Percentiles rank a stretch among this genome's conserved stretches.
Conservation (phyloP, 2,329 filamentous ascomycete species). For the Neofusicoccum parvum region DNA sequence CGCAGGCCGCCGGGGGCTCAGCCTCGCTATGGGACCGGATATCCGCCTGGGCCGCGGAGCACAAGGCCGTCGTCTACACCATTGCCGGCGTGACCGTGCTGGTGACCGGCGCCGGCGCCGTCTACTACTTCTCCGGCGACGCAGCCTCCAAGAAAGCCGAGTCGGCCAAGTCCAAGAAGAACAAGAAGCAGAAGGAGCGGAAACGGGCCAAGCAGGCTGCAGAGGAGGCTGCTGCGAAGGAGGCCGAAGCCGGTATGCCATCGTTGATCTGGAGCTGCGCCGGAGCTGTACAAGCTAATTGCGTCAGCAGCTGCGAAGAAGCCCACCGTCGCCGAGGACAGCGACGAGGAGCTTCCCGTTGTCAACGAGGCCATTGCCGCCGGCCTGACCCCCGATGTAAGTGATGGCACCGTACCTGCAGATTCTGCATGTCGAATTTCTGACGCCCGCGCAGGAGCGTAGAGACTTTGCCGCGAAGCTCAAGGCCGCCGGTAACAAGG, state of each 20-base stretch:
- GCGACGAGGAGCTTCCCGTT: conserved; percentile 51
- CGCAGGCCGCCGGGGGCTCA: conserved; percentile 50
- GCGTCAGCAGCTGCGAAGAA: conserved; percentile 37
- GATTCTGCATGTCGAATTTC: neutral
- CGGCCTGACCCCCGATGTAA: conserved; percentile 47
- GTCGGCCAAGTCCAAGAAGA: conserved; percentile 55
- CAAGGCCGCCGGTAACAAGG: conserved; percentile 94
- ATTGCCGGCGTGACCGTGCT: conserved; percentile 93
- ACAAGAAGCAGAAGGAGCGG: conserved; percentile 86
- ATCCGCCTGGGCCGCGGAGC: conserved; percentile 89
- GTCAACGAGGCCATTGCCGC: conserved; percentile 50
- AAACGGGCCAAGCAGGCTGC: conserved; percentile 79
- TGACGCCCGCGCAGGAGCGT: conserved; percentile 64
- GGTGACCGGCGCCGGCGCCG: conserved; percentile 84
- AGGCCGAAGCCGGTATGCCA: conserved; percentile 29
- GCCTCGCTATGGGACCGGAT: conserved; percentile 86
- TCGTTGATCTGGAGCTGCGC: neutral
- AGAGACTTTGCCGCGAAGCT: conserved; percentile 87
- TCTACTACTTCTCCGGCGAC: conserved; percentile 80
- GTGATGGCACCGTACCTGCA: neutral
- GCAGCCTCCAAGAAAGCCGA: conserved; percentile 45
- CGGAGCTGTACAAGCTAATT: neutral
- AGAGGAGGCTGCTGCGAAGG: conserved; percentile 52
- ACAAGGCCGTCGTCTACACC: conserved; percentile 94
- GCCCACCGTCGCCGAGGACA: conserved; percentile 38